Evolutionary conservation across 441 rosid genomes (phyloP), one percentile per base, ranked within the genome.

Genomic region (Biscutella laevigata): DNA sequence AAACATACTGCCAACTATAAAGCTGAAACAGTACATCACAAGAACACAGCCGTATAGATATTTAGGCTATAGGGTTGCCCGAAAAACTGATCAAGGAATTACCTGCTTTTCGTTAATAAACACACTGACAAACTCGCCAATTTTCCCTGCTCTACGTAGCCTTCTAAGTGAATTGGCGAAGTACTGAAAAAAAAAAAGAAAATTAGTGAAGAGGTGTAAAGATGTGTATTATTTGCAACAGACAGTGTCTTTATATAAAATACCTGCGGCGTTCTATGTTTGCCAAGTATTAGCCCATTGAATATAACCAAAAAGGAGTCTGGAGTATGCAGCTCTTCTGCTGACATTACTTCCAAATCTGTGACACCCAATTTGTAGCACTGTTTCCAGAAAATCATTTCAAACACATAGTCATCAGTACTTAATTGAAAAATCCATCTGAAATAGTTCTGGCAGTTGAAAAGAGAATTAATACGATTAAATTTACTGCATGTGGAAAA

Each of bases 71-170:
- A 27, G 25, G 33, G 47, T 34, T 35, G 21, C n/a, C 5, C 4
- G 16, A 13, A 43, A 37, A 12, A 45, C 54, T 14, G 24, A 17
- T 5, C 28, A 26, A 69, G 19, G 62, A 62, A 6, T 46, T 75
- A 92, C 98, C 94, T 92, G 98, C 74, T 88, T 92, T 75, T 82
- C 97, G 57, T 92, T 84, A 42, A 82, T 80, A 73, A 82, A 92
- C 60, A 92, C 73, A 46, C 85, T 79, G 29, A 92, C 90, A 70
- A 92, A 92, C 67, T 92, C 95, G 36, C 99, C 92, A 61, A 92
- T 69, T 79, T 78, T 79, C 14, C 95, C 95, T 64, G 89, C 80
- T 81, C 99, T 79, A 47, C 97, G 90, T 67, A 88, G 71, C 74
- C 72, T 81, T 74, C 97, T 84, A 73, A 88, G 61, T 22, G 75